phyloP scores from a whole-genome alignment of 2,329 filamentous ascomycete species.

The Thielaviopsis ethacetica region DNA sequence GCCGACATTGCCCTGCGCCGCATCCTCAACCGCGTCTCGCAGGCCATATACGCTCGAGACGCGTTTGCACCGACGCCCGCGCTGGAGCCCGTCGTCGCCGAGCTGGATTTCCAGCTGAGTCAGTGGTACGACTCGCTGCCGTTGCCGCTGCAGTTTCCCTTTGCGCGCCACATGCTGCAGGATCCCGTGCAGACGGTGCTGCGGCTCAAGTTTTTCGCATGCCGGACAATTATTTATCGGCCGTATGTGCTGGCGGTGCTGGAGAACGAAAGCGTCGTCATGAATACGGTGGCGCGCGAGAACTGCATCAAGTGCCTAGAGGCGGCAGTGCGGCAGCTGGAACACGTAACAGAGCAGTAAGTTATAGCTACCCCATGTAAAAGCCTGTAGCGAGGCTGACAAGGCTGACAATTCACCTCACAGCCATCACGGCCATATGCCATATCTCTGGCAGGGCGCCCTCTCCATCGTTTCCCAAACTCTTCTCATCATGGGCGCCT shows the following conservation, averaged over 20 bases:
- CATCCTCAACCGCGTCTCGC: slow-evolving; percentile 62
- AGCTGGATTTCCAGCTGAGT: slow-evolving; percentile 66
- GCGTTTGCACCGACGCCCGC: slow-evolving; percentile 55
- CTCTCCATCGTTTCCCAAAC: slow-evolving; percentile 72
- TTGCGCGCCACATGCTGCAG: slow-evolving; percentile 46
- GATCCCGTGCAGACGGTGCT: slow-evolving; percentile 68
- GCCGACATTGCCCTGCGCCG: slow-evolving; percentile 67
- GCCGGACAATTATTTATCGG: slow-evolving; percentile 71
- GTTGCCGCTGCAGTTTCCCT: slow-evolving; percentile 58
- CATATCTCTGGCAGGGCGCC: slow-evolving; percentile 73
- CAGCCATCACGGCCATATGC: slow-evolving; percentile 67
- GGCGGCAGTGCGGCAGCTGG: slow-evolving; percentile 61
- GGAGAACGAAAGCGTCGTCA: slow-evolving; percentile 55
- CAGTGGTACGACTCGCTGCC: slow-evolving; percentile 77
- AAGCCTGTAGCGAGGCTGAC: not conserved
- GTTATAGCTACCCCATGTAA: slow-evolving; percentile 20
- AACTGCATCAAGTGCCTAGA: slow-evolving; percentile 71
- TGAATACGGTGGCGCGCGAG: slow-evolving; percentile 57
- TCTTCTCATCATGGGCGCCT: slow-evolving; percentile 68
- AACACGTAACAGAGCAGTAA: slow-evolving; percentile 63
- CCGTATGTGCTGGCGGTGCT: slow-evolving; percentile 69
- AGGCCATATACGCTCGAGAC: slow-evolving; percentile 63
- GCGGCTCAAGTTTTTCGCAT: slow-evolving; percentile 66
- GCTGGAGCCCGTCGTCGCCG: slow-evolving; percentile 60
- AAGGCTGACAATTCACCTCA: slow-evolving; percentile 20